These are phyloP conservation scores for Chrysochromulina parva DNA, from an alignment of 78 protist species.

Conservation along the genomic window DNA sequence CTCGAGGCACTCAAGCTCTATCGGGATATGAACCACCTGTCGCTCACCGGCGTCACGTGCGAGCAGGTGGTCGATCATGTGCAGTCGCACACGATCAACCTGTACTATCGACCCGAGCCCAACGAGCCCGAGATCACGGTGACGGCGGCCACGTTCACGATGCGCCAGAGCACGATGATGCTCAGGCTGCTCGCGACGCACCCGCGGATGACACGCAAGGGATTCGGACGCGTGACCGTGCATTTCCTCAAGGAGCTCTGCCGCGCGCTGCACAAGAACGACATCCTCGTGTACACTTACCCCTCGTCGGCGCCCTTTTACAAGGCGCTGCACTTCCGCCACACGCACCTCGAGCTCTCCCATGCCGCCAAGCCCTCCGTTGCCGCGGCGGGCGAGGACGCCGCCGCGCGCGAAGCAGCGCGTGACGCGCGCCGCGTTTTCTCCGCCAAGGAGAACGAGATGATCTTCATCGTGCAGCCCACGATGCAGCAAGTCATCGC, in stretches of 20 bases:
- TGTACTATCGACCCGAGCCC: not conserved
- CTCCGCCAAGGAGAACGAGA: constrained; percentile 18
- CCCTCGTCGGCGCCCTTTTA: not conserved
- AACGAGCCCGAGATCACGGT: not conserved
- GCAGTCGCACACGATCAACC: not conserved
- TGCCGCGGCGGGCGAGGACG: not conserved
- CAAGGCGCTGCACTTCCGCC: constrained; percentile 1
- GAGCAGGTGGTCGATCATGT: constrained; percentile 3
- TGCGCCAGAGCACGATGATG: not conserved
- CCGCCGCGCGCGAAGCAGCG: not conserved
- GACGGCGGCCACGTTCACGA: not conserved
- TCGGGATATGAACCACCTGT: constrained; percentile 21
- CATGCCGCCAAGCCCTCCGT: not conserved
- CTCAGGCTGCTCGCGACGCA: constrained; percentile 25
- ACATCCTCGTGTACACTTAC: constrained; percentile 4
- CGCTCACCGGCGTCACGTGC: not conserved
- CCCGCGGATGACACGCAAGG: constrained; percentile 30
- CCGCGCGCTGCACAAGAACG: not conserved
- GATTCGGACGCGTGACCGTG: not conserved
- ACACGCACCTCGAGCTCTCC: not conserved
- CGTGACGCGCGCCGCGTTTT: constrained; percentile 9
- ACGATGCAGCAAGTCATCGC: not conserved
- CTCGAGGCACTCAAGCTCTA: constrained; percentile 18
- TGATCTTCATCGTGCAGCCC: not conserved
- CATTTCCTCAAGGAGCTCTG: constrained; percentile 31